phyloP scores from a whole-genome alignment of 257 asterid species.

The Lycium barbarum region DNA sequence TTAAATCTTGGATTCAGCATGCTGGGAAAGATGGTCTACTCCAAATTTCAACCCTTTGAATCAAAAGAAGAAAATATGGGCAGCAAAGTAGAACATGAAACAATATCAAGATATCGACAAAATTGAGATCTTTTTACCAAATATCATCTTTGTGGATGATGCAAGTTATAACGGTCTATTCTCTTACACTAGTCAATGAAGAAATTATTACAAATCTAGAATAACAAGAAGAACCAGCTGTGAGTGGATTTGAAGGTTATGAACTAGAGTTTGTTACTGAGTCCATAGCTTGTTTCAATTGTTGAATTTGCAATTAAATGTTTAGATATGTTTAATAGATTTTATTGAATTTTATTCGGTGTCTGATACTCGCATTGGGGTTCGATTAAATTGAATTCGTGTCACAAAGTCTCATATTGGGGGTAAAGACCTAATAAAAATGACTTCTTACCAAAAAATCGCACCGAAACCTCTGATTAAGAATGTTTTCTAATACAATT shows the following conservation, averaged over 20 bases:
- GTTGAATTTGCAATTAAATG: neutral
- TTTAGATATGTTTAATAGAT: neutral
- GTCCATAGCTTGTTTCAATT: too few species aligned
- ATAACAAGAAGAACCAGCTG: neutral
- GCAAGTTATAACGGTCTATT: neutral
- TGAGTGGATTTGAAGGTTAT: too few species aligned
- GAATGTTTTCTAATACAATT: too few species aligned
- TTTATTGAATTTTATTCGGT: too few species aligned
- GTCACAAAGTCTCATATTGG: too few species aligned
- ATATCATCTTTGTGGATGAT: neutral
- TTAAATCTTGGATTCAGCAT: neutral
- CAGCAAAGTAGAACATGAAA: neutral
- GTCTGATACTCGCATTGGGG: too few species aligned
- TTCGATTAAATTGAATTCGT: too few species aligned
- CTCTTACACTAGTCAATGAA: neutral
- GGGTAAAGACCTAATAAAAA: too few species aligned
- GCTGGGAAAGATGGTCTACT: neutral
- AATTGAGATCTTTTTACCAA: neutral
- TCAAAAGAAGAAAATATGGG: neutral
- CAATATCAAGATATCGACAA: neutral
- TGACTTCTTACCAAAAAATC: too few species aligned
- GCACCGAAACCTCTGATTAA: too few species aligned
- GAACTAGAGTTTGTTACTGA: neutral
- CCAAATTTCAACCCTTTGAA: neutral
- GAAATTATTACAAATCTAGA: neutral